These are phyloP conservation scores for Pisolithus orientalis DNA, from an alignment of 768 basidiomycete species.

Conservation along the genomic window DNA sequence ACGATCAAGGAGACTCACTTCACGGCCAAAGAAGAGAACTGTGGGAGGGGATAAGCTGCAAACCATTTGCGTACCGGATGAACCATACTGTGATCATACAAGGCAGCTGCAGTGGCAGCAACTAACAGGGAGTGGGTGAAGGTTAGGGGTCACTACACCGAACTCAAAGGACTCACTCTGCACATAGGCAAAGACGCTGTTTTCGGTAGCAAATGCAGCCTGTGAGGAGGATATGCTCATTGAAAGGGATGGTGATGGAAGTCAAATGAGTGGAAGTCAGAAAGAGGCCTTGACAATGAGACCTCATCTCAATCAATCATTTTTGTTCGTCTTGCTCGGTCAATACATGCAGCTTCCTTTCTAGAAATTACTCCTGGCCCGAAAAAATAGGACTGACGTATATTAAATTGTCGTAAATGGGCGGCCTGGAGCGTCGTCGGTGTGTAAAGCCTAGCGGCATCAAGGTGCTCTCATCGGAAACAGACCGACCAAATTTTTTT, in stretches of 20 bases:
- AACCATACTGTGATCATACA: conserved; percentile 25
- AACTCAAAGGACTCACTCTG: conserved; percentile 13
- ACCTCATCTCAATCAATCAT: not conserved
- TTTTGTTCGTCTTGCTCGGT: no score
- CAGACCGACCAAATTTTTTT: no score
- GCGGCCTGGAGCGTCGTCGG: no score
- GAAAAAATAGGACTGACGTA: no score
- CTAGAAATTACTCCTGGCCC: not conserved
- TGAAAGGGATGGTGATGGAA: not conserved
- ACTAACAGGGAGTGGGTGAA: conserved; percentile 12
- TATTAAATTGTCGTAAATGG: no score
- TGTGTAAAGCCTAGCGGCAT: no score
- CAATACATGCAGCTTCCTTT: not conserved
- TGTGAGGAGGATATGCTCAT: conserved; percentile 21
- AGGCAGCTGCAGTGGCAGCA: conserved; percentile 20
- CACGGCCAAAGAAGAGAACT: conserved; percentile 23
- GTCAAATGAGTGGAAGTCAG: not conserved
- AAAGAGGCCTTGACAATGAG: not conserved
- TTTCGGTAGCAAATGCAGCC: not conserved
- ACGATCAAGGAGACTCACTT: conserved; percentile 12
- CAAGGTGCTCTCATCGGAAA: no score
- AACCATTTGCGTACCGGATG: not conserved
- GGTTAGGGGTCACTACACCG: not conserved
- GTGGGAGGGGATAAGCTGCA: not conserved
- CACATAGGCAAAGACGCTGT: conserved; percentile 13